Evolutionary conservation across 2,329 filamentous ascomycete species (phyloP).

Genomic region (Cadophora sp.): DNA sequence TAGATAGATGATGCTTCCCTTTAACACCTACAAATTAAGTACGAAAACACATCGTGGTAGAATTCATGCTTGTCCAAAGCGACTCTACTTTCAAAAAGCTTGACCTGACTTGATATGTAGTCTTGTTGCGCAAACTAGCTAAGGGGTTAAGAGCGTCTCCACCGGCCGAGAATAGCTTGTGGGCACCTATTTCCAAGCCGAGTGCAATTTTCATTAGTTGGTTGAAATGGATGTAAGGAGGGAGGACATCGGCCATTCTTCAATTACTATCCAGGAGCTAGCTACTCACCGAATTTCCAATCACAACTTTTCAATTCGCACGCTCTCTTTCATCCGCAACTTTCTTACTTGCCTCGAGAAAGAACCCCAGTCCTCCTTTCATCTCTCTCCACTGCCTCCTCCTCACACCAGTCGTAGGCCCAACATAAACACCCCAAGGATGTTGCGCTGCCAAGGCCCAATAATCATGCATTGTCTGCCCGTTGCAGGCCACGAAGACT

Average conservation of each 20-base stretch:
- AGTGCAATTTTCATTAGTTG: no score
- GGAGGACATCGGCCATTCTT: neutral
- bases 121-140: no score
- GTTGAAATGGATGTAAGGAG: no score
- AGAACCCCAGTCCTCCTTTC: conserved; percentile 22
- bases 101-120: no score
- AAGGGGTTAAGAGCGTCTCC: no score
- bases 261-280: neutral
- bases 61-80: neutral
- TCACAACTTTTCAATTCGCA: neutral
- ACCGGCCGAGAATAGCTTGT: no score
- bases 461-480: conserved; percentile 22
- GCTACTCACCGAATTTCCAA: neutral
- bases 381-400: conserved; percentile 36
- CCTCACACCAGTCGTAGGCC: conserved; percentile 33
- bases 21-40: conserved; percentile 41
- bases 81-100: neutral
- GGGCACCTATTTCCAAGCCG: no score
- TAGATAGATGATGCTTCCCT: conserved; percentile 29
- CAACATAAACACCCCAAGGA: conserved; percentile 37
- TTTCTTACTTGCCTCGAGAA: conserved; percentile 18
- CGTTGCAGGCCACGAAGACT: conserved; percentile 4
- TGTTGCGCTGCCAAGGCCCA: conserved; percentile 30
- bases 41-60: neutral
- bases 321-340: neutral